Evolutionary conservation across 2,329 filamentous ascomycete species (phyloP).

Genomic region (Pezicula rhizophila): DNA sequence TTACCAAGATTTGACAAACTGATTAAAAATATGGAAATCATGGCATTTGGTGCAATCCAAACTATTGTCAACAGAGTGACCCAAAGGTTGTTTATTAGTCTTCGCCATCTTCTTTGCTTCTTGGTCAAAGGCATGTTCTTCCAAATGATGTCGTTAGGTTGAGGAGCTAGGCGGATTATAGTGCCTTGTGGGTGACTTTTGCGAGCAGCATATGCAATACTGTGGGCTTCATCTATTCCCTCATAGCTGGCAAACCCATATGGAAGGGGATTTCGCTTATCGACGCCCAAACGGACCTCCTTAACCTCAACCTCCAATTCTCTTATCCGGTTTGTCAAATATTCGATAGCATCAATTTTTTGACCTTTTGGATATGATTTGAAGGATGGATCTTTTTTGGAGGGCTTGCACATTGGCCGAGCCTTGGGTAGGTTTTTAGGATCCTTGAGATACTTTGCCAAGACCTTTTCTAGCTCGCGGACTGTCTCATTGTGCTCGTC

Average conservation of each 20-base stretch:
- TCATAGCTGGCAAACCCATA: slow-evolving; percentile 96
- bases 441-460: slow-evolving; percentile 88
- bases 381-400: slow-evolving; percentile 70
- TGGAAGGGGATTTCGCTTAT: slow-evolving; percentile 80
- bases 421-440: slow-evolving; percentile 71
- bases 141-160: slow-evolving; percentile 92
- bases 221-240: slow-evolving; percentile 80
- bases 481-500: slow-evolving; percentile 77
- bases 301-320: slow-evolving; percentile 79
- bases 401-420: slow-evolving; percentile 72
- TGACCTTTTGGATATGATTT: slow-evolving; percentile 58
- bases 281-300: slow-evolving; percentile 72
- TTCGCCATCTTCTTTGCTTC: slow-evolving; percentile 62
- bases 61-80: slow-evolving; percentile 71
- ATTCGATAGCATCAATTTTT: slow-evolving; percentile 91
- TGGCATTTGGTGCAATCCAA: slow-evolving; percentile 87
- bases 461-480: slow-evolving; percentile 70
- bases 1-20: slow-evolving; percentile 74
- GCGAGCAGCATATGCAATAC: slow-evolving; percentile 74
- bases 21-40: slow-evolving; percentile 90
- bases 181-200: slow-evolving; percentile 77
- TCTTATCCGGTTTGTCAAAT: slow-evolving; percentile 78
- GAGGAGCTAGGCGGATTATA: slow-evolving; percentile 71
- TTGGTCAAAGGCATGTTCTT: slow-evolving; percentile 76
- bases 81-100: slow-evolving; percentile 79